phyloP scores from a whole-genome alignment of 2,329 filamentous ascomycete genomes.

The Fusarium secorum region DNA sequence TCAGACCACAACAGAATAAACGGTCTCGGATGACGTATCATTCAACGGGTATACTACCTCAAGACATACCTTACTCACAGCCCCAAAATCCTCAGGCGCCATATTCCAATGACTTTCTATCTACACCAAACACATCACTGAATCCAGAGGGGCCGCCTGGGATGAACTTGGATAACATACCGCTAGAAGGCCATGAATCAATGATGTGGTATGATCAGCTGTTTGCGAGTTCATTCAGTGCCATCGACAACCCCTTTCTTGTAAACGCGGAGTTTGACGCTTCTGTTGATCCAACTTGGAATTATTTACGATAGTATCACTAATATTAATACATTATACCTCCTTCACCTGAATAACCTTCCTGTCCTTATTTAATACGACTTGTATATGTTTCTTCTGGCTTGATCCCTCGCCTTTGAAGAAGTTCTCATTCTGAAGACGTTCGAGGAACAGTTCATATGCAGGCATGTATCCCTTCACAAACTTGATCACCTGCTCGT shows the following conservation, averaged over 20 bases:
- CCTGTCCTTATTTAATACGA: constrained; percentile 10
- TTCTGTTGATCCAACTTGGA: constrained; percentile 46
- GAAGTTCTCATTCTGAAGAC: constrained; percentile 29
- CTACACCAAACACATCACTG: background rate
- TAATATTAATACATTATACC: background rate
- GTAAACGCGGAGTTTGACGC: constrained; percentile 46
- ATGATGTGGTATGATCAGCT: constrained; percentile 49
- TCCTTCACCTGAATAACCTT: constrained; percentile 20
- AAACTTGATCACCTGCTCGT: constrained; percentile 35
- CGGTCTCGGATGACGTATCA: background rate
- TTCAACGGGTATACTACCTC: background rate
- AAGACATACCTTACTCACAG: background rate
- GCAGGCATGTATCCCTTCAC: constrained; percentile 41
- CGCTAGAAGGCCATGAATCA: constrained; percentile 45
- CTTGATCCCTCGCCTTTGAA: background rate
- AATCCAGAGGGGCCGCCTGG: background rate
- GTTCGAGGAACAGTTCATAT: constrained; percentile 37
- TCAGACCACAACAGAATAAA: constrained; percentile 1
- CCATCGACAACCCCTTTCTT: constrained; percentile 46
- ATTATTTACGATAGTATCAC: constrained; percentile 34
- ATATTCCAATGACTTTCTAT: background rate
- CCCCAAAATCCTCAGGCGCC: background rate
- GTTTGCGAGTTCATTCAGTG: constrained; percentile 46
- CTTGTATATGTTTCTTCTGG: constrained; percentile 23
- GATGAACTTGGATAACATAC: constrained; percentile 9